Percentiles rank a stretch among this genome's conserved stretches.
Conservation (phyloP, 2,329 filamentous ascomycete genomes). For the Claviceps spartinae region DNA sequence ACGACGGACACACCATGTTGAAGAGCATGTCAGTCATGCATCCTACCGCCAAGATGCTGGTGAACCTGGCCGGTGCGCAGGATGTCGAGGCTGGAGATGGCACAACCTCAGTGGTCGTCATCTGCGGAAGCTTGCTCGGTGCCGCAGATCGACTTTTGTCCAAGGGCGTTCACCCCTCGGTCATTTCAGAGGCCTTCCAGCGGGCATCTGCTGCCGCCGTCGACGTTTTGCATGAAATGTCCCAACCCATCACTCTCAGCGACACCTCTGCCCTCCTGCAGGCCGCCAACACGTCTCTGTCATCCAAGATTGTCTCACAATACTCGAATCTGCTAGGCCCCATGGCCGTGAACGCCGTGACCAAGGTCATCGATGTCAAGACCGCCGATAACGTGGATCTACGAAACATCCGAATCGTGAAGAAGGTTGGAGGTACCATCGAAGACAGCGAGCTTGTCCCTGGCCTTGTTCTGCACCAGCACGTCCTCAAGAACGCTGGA, state of each 20-base stretch:
- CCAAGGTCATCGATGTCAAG: constrained; percentile 90
- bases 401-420: constrained; percentile 90
- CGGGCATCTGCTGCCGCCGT: constrained; percentile 83
- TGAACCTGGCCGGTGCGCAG: constrained; percentile 91
- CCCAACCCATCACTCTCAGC: constrained; percentile 75
- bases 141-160: constrained; percentile 80
- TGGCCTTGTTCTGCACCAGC: constrained; percentile 82
- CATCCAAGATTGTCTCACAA: constrained; percentile 96
- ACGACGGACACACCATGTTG: constrained; percentile 98
- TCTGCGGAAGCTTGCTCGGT: constrained; percentile 86
- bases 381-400: constrained; percentile 94
- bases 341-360: constrained; percentile 94
- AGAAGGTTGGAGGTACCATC: constrained; percentile 96
- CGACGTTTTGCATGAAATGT: constrained; percentile 85
- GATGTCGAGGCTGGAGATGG: constrained; percentile 98
- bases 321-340: constrained; percentile 90
- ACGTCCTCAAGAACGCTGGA: constrained; percentile 83
- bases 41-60: constrained; percentile 98
- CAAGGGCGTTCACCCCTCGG: constrained; percentile 93
- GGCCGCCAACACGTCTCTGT: constrained; percentile 91
- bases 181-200: constrained; percentile 97
- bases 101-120: constrained; percentile 95
- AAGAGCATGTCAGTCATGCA: constrained; percentile 99
- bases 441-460: constrained; percentile 97
- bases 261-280: constrained; percentile 87